Evolutionary conservation across 2,329 filamentous ascomycete genomes (phyloP).

Genomic region (Tothia fuscella): DNA sequence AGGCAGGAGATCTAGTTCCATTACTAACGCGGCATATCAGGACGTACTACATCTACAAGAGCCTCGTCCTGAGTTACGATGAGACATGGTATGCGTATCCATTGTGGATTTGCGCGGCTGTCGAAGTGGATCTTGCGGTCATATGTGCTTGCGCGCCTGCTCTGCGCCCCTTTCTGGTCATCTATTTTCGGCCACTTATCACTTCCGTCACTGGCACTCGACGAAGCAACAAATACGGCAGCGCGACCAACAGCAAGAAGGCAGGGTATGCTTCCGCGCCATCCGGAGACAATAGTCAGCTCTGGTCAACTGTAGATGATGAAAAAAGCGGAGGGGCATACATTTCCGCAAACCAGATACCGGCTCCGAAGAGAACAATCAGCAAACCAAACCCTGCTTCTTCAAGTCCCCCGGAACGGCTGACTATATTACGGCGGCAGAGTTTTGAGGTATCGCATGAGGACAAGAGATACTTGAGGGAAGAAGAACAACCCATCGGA

Average conservation of each 20-base stretch:
- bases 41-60: conserved; percentile 33
- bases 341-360: not conserved
- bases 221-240: not conserved
- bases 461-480: too few species aligned
- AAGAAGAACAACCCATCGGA: too few species aligned
- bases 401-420: too few species aligned
- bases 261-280: not conserved
- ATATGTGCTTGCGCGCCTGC: conserved; percentile 16
- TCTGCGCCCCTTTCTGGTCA: conserved; percentile 7
- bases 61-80: conserved; percentile 30
- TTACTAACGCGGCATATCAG: conserved; percentile 15
- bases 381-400: too few species aligned
- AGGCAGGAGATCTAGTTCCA: not conserved
- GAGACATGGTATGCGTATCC: conserved; percentile 34
- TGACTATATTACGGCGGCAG: too few species aligned
- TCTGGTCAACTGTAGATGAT: not conserved
- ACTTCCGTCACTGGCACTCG: not conserved
- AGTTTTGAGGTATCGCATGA: too few species aligned
- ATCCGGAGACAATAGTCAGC: too few species aligned
- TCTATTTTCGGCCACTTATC: conserved; percentile 3
- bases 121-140: conserved; percentile 36
- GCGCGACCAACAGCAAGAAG: not conserved
- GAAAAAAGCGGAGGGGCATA: not conserved
- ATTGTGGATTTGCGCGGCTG: conserved; percentile 34
- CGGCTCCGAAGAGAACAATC: not conserved